Evolutionary conservation across 805 yeast species (phyloP), one percentile per base, ranked within the genome.

Genomic region (Metschnikowia kunwiensis): DNA sequence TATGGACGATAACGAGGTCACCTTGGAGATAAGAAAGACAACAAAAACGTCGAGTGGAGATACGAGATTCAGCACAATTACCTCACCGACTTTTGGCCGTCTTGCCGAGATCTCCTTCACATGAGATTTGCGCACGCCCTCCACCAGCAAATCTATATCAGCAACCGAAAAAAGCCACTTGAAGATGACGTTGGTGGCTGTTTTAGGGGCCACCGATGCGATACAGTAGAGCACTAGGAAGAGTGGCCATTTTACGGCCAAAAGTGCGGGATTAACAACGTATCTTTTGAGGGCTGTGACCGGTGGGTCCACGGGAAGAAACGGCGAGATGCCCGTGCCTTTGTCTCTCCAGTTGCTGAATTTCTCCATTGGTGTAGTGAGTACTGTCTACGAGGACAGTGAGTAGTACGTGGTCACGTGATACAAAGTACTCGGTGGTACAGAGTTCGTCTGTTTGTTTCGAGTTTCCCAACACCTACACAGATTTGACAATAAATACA

Each of bases 311-410:
- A 56, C 47, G 1, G 95, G 95, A 63, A 83, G 66, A 48, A 86
- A 87, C 3, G 96, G 96, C 0, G 95, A 81, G 23, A 88, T 84
- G n/a, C 96, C 96, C 1, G 96, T 88, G 4, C 91, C 93, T 44
- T 80, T 84, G 55, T 87, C 96, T 59, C 96, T 74, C 81, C 85
- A 87, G 43, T 74, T 73, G 17, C 93, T 79, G 62, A 77, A 88
- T 61, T 50, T 50, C 33, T 50, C 54, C 54, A 50, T 50, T 22
- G 16, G 23, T 5, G 5, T 20, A 18, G 24, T n/a, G 9, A 7
- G 11, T 10, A 21, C 10, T 21, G 9, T 9, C 11, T 5, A 21
- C 3, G 11, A n/a, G 24, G 9, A 21, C 10, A n/a, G 24, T 21
- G 24, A 10, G 24, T 21, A 21, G 9, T n/a, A 21, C 24, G 24